Conservation (phyloP, 2,329 filamentous ascomycete species). For the Epichloe gansuensis region DNA sequence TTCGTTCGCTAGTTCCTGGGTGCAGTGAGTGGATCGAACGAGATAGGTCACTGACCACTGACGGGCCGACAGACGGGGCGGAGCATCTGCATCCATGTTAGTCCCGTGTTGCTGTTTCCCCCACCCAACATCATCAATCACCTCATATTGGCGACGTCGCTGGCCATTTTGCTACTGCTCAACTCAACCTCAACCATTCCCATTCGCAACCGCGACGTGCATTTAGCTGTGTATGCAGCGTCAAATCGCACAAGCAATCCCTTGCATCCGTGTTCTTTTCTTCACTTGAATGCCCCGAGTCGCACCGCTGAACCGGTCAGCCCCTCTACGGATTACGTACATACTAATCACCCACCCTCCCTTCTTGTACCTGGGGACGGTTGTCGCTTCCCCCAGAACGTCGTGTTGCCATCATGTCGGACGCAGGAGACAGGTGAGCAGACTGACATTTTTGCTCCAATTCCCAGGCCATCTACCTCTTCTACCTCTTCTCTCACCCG, state of each 20-base stretch:
- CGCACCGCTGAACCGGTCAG: neutral
- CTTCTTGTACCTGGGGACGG: neutral
- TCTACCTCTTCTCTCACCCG: neutral
- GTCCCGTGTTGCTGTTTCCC: too few species aligned
- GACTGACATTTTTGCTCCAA: neutral
- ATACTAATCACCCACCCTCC: neutral
- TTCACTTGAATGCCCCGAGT: neutral
- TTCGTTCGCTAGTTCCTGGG: too few species aligned
- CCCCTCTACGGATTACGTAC: too few species aligned
- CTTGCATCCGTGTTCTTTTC: neutral
- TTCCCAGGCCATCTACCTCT: neutral
- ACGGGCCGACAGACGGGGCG: too few species aligned
- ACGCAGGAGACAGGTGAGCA: slow-evolving; percentile 18
- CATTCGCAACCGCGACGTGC: neutral
- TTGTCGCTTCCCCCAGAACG: neutral
- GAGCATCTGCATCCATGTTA: too few species aligned
- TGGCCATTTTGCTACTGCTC: too few species aligned
- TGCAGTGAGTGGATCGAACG: too few species aligned
- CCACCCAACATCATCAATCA: too few species aligned
- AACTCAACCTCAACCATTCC: too few species aligned
- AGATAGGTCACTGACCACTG: too few species aligned
- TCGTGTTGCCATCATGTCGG: slow-evolving; percentile 19
- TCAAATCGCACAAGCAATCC: neutral
- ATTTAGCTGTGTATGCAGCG: neutral
- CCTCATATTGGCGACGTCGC: too few species aligned